A percentile compares a stretch with the other conserved stretches of the same genome.
phyloP scores from a whole-genome alignment of 176 grass and related monocot genomes.

The Bonia amplexicaulis region DNA sequence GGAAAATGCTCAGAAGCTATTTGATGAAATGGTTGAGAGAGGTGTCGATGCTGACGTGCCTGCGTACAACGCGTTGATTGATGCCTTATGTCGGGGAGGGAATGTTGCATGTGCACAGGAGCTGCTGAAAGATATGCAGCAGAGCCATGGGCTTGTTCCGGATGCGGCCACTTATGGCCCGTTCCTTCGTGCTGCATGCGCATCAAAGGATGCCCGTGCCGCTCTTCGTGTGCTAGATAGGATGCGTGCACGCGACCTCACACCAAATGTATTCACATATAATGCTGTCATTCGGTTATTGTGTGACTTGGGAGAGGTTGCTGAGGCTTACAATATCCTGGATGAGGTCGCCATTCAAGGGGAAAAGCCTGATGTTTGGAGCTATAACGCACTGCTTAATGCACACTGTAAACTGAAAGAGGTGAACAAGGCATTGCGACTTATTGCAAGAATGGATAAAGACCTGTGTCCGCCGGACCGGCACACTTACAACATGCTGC shows the following conservation, averaged over 20 bases:
- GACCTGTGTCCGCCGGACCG: constrained; percentile 50
- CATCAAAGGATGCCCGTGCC: constrained; percentile 51
- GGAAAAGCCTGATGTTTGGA: constrained; percentile 72
- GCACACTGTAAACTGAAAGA: constrained; percentile 78
- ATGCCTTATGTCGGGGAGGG: constrained; percentile 50
- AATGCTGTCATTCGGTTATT: constrained; percentile 63
- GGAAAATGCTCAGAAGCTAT: constrained; percentile 38
- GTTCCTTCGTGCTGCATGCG: constrained; percentile 55
- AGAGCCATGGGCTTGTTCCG: constrained; percentile 30
- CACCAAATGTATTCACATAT: constrained; percentile 77
- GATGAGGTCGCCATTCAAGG: constrained; percentile 53
- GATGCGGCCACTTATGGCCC: constrained; percentile 71
- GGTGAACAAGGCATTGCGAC: constrained; percentile 61
- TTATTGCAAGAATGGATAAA: constrained; percentile 75
- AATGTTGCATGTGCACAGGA: constrained; percentile 42
- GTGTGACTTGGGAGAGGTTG: constrained; percentile 59
- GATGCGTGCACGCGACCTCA: constrained; percentile 45
- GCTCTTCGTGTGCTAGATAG: constrained; percentile 67
- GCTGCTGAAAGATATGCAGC: constrained; percentile 56
- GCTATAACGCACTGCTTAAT: constrained; percentile 66
- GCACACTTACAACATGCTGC: constrained; percentile 81
- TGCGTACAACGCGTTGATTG: constrained; percentile 59
- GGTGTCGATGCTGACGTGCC: constrained; percentile 33
- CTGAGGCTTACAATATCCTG: constrained; percentile 75
- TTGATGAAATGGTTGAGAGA: constrained; percentile 68